These are phyloP conservation scores for Neckera pumila DNA, from an alignment of 225 moss, liverwort and hornwort genomes.

Conservation along the genomic window DNA sequence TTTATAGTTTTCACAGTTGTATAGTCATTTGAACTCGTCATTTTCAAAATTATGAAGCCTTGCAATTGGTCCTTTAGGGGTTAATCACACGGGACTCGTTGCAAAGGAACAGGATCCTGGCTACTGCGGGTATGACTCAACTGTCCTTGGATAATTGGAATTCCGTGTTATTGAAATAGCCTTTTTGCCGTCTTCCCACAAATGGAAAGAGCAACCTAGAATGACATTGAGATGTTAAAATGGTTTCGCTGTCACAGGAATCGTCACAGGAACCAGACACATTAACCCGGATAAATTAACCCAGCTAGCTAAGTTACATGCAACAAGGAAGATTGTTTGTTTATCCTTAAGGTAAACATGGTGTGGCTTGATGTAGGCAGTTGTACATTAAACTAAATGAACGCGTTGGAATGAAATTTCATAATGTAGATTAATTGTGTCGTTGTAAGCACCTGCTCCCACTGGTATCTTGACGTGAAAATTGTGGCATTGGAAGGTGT, in stretches of 20 bases:
- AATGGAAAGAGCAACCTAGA: not conserved
- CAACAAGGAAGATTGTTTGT: not conserved
- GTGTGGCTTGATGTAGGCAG: not conserved
- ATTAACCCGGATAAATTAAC: too few species aligned
- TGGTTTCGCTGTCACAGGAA: not conserved
- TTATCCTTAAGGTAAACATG: not conserved
- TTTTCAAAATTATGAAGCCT: not conserved
- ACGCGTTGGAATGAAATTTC: not conserved
- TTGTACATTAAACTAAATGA: not conserved
- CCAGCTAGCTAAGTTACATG: not conserved
- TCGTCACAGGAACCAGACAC: not conserved
- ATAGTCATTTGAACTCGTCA: too few species aligned
- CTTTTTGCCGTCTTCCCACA: not conserved
- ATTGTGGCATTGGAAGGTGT: conserved; percentile 9
- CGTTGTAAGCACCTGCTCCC: not conserved
- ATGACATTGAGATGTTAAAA: too few species aligned
- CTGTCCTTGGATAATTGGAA: not conserved
- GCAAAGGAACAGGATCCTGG: not conserved
- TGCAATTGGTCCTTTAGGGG: not conserved
- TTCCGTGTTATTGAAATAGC: not conserved
- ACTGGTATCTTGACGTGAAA: not conserved
- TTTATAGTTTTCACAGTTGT: not conserved
- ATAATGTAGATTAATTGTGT: not conserved
- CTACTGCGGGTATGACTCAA: not conserved
- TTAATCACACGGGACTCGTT: not conserved